Conservation (phyloP, 1,139 yeast species). For the Suhomyces coccinellae region DNA sequence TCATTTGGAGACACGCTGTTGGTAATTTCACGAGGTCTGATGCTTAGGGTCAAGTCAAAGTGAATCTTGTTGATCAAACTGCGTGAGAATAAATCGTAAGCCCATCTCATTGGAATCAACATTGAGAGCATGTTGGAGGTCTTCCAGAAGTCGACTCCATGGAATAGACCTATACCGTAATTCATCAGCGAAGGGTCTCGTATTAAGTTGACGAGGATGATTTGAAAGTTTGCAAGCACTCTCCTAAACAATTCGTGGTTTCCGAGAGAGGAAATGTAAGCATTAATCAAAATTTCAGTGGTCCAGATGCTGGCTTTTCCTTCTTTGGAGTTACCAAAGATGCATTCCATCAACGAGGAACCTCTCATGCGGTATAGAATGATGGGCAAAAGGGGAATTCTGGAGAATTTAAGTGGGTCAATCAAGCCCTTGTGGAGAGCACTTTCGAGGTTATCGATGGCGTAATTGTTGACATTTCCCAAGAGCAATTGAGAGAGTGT, state of each 20-base stretch:
- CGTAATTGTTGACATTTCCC: constrained; percentile 20
- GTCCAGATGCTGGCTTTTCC: constrained; percentile 23
- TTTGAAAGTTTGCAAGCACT: constrained; percentile 18
- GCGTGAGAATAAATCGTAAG: constrained; percentile 40
- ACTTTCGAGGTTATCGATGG: constrained; percentile 34
- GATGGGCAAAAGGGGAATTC: constrained; percentile 44
- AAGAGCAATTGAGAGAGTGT: constrained; percentile 22
- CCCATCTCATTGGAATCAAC: constrained; percentile 38
- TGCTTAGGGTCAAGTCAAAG: constrained; percentile 34
- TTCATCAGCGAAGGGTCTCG: constrained; percentile 3
- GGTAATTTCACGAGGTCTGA: constrained; percentile 40
- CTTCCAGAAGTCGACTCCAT: constrained; percentile 32
- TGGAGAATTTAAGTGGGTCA: constrained; percentile 43
- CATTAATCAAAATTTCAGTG: constrained; percentile 38
- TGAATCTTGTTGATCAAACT: constrained; percentile 47
- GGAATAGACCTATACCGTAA: constrained; percentile 11
- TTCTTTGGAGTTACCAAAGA: constrained; percentile 21
- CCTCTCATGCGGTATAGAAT: constrained; percentile 41
- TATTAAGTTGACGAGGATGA: neutral
- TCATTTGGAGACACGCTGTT: constrained; percentile 30
- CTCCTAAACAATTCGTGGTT: constrained; percentile 31
- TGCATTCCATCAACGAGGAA: constrained; percentile 35
- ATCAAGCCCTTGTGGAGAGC: constrained; percentile 38
- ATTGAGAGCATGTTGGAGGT: constrained; percentile 35
- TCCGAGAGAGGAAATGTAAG: constrained; percentile 43